Evolutionary conservation across 139 green algal species (phyloP).

Genomic region (Volvox africanus): DNA sequence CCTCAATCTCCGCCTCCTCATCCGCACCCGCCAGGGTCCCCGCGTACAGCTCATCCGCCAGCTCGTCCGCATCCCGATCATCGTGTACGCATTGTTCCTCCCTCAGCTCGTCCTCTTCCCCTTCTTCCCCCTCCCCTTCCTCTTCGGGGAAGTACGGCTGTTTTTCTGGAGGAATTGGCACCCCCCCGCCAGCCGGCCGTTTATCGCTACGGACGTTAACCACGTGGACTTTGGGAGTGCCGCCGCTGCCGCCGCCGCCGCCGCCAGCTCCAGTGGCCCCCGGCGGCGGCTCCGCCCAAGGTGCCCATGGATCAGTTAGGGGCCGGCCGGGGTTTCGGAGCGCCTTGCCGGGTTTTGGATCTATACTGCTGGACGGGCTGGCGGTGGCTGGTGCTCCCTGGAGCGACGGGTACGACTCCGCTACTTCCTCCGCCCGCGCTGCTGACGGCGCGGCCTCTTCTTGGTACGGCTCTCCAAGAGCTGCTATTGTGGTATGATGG

Average conservation of each 20-base stretch:
- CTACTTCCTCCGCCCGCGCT: no score
- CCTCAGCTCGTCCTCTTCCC: not conserved
- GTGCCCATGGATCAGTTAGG: not conserved
- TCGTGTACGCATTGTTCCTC: slow-evolving; percentile 19
- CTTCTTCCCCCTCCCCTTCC: not conserved
- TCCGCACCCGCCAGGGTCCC: slow-evolving; percentile 19
- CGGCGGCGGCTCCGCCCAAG: not conserved
- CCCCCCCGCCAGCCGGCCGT: slow-evolving; percentile 19
- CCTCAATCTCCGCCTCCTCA: slow-evolving; percentile 26
- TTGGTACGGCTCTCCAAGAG: no score
- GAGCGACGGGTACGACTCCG: no score
- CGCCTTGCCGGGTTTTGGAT: not conserved
- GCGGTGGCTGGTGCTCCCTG: no score
- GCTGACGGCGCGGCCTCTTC: no score
- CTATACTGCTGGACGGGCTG: no score
- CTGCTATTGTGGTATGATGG: no score
- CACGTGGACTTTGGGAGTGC: not conserved
- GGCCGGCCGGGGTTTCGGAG: not conserved
- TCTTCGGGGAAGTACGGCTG: slow-evolving; percentile 45
- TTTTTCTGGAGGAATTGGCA: slow-evolving; percentile 26
- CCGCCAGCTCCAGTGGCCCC: not conserved
- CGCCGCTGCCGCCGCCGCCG: not conserved
- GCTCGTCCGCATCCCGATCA: slow-evolving; percentile 30
- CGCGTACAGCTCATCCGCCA: slow-evolving; percentile 39
- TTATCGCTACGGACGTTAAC: slow-evolving; percentile 26